Evolutionary conservation across 139 green algal species (phyloP).

Genomic region (Chlamydomonas sp.): DNA sequence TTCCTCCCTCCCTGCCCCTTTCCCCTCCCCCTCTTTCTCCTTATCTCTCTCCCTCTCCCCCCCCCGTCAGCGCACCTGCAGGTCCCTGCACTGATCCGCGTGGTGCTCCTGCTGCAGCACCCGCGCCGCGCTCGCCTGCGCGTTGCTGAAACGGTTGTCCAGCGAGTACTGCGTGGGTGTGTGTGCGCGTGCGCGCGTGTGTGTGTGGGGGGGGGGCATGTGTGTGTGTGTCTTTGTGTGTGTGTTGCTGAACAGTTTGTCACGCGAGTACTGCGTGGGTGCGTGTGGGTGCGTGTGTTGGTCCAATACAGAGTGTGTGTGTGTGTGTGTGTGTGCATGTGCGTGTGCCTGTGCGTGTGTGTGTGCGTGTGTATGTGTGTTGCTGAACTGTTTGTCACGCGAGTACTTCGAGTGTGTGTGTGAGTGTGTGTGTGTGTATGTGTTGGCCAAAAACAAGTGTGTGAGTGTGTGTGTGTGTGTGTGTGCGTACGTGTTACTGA

Average conservation of each 20-base stretch:
- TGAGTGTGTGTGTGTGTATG: too few relatives aligned
- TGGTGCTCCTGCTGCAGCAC: background rate
- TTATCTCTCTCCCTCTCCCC: background rate
- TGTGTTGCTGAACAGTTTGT: background rate
- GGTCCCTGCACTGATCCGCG: background rate
- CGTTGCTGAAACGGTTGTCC: background rate
- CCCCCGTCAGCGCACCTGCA: too few relatives aligned
- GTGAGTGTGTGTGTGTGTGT: constrained; percentile 4
- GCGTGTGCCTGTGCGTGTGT: background rate
- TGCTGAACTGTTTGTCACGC: too few relatives aligned
- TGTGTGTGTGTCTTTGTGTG: constrained; percentile 8
- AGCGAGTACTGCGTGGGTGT: background rate
- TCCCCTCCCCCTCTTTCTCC: background rate
- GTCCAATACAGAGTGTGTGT: background rate
- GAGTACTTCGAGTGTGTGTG: too few relatives aligned
- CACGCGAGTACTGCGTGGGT: background rate
- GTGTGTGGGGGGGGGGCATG: background rate
- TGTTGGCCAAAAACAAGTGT: too few relatives aligned
- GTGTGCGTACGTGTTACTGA: background rate
- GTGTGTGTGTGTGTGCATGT: constrained; percentile 7
- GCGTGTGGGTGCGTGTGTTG: background rate
- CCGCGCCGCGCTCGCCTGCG: background rate
- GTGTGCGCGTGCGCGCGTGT: background rate
- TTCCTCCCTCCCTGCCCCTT: too few relatives aligned
- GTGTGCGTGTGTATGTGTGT: too few relatives aligned